phyloP scores from a whole-genome alignment of 805 yeast species.

The Ogataea siamensis region DNA sequence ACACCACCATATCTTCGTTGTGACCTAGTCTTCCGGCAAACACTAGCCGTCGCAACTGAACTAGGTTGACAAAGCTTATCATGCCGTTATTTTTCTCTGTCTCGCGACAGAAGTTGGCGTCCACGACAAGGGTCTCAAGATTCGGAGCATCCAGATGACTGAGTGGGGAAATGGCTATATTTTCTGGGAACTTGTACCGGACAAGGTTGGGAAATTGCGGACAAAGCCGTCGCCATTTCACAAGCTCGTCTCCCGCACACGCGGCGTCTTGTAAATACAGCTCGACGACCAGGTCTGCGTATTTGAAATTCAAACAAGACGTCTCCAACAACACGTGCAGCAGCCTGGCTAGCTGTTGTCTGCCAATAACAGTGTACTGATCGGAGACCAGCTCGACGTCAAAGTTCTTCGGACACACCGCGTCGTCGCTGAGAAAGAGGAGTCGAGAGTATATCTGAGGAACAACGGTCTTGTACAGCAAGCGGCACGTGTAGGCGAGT shows the following conservation, averaged over 20 bases:
- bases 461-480: conserved; percentile 22
- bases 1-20: conserved; percentile 36
- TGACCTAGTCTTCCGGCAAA: conserved; percentile 30
- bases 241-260: conserved; percentile 20
- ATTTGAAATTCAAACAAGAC: conserved; percentile 24
- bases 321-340: conserved; percentile 17
- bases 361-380: conserved; percentile 16
- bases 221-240: conserved; percentile 23
- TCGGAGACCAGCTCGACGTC: conserved; percentile 22
- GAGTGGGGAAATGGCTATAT: conserved; percentile 24
- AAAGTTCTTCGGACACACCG: conserved; percentile 15
- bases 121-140: conserved; percentile 26
- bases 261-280: conserved; percentile 25
- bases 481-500: conserved; percentile 21
- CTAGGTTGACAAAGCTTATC: conserved; percentile 26
- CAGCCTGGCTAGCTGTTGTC: conserved; percentile 15
- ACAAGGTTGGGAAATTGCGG: conserved; percentile 21
- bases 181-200: conserved; percentile 25
- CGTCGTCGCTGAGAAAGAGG: conserved; percentile 12
- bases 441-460: conserved; percentile 25
- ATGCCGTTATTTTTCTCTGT: conserved; percentile 26
- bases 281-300: conserved; percentile 26
- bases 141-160: conserved; percentile 28
- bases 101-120: conserved; percentile 29
- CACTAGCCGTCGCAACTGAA: conserved; percentile 20